Evolutionary conservation across 1,284 basidiomycete species (phyloP).

Genomic region (Moesziomyces antarcticus): DNA sequence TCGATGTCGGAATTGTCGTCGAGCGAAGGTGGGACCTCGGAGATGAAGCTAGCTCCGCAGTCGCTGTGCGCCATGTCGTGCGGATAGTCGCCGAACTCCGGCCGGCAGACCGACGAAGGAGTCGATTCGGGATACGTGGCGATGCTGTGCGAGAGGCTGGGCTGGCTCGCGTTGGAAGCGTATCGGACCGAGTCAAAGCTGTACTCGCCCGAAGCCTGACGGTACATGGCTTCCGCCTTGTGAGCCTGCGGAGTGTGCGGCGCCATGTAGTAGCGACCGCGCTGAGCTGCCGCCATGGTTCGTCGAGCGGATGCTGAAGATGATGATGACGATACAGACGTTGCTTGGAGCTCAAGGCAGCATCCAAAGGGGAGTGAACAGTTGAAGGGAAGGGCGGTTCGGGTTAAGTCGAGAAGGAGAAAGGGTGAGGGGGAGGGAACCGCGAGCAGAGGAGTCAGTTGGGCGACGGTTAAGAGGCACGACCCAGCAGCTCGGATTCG

Average conservation of each 20-base stretch:
- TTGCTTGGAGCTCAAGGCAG: not conserved
- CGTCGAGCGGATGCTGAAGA: not conserved
- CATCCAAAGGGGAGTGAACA: not conserved
- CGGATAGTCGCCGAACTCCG: constrained; percentile 26
- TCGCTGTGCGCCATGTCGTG: constrained; percentile 24
- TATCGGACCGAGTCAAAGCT: constrained; percentile 35
- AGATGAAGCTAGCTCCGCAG: constrained; percentile 28
- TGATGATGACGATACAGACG: not conserved
- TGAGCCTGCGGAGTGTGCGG: not conserved
- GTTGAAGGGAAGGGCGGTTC: not conserved
- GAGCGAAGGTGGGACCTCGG: constrained; percentile 20
- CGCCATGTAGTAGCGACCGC: constrained; percentile 15
- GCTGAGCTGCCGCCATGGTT: constrained; percentile 23
- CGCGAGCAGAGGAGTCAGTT: too few species aligned
- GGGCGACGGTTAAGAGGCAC: too few species aligned
- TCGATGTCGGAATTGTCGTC: constrained; percentile 45
- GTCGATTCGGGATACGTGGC: constrained; percentile 38
- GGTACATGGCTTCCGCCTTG: constrained; percentile 15
- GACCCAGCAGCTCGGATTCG: too few species aligned
- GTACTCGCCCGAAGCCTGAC: constrained; percentile 19
- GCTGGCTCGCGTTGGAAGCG: constrained; percentile 37
- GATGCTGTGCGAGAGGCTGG: constrained; percentile 43
- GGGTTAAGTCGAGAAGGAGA: too few species aligned
- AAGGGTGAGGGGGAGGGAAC: too few species aligned
- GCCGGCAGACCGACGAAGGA: constrained; percentile 31